Evolutionary conservation across 1,139 yeast species (phyloP).

Genomic region (Geotrichum cucujoidarum): DNA sequence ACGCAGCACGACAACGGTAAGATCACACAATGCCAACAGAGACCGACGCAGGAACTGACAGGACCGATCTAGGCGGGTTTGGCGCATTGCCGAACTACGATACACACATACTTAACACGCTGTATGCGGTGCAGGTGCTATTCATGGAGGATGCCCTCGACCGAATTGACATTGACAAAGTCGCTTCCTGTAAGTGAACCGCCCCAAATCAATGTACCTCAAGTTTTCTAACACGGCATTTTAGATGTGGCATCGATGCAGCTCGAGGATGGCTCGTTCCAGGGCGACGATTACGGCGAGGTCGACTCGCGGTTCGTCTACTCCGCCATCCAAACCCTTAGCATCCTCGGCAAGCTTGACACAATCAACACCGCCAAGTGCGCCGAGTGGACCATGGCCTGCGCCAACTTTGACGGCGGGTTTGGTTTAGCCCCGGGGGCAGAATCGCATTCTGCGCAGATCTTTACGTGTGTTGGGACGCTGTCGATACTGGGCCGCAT

Average conservation of each 20-base stretch:
- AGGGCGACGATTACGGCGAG: conserved; percentile 89
- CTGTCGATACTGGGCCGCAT: conserved; percentile 64
- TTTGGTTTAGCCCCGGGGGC: conserved; percentile 93
- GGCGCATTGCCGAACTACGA: conserved; percentile 89
- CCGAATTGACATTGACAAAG: conserved; percentile 35
- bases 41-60: conserved; percentile 24
- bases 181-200: conserved; percentile 38
- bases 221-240: too few species aligned
- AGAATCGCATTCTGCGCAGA: conserved; percentile 90
- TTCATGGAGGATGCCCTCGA: conserved; percentile 60
- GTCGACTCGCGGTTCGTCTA: conserved; percentile 87
- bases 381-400: conserved; percentile 55
- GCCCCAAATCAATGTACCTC: too few species aligned
- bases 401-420: conserved; percentile 93
- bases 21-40: neutral
- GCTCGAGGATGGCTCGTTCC: conserved; percentile 68
- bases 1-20: conserved; percentile 47
- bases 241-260: conserved; percentile 53
- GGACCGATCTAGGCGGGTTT: conserved; percentile 61
- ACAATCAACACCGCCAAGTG: conserved; percentile 59
- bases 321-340: conserved; percentile 68
- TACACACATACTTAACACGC: conserved; percentile 79
- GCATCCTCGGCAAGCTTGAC: conserved; percentile 63
- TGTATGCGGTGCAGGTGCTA: conserved; percentile 80
- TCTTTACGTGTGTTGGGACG: conserved; percentile 79